Conservation (phyloP, 768 basidiomycete genomes). For the Suillus cothurnatus region DNA sequence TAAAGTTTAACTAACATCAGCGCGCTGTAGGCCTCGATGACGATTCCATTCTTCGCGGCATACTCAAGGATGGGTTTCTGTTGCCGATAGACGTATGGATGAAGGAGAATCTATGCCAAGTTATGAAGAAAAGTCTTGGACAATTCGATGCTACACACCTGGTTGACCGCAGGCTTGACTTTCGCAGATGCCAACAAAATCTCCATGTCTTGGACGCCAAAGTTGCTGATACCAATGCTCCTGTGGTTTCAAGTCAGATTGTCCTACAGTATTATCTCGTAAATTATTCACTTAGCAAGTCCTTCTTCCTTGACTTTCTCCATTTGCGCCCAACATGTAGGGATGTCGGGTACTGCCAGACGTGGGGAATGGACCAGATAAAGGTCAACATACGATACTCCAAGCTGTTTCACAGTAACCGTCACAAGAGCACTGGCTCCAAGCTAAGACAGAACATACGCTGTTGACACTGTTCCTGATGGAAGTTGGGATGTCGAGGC, state of each 20-base stretch:
- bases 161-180: conserved; percentile 67
- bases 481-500: conserved; percentile 54
- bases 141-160: conserved; percentile 38
- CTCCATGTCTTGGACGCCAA: conserved; percentile 54
- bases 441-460: conserved; percentile 31
- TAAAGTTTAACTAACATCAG: neutral
- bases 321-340: conserved; percentile 64
- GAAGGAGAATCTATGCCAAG: conserved; percentile 60
- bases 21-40: conserved; percentile 70
- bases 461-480: conserved; percentile 58
- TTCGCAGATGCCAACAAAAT: conserved; percentile 59
- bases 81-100: conserved; percentile 66
- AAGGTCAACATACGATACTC: conserved; percentile 52
- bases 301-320: conserved; percentile 58
- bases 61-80: conserved; percentile 61
- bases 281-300: conserved; percentile 47
- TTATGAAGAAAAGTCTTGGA: conserved; percentile 2
- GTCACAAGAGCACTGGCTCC: conserved; percentile 30
- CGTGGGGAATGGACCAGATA: conserved; percentile 69
- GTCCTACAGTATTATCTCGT: neutral
- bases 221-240: conserved; percentile 78
- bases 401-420: neutral
- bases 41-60: conserved; percentile 57
- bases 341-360: conserved; percentile 61
- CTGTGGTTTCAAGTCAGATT: conserved; percentile 30